A percentile compares a stretch with the other conserved stretches of the same genome.
phyloP scores from a whole-genome alignment of 78 protist genomes.

The Diacronema lutheri region DNA sequence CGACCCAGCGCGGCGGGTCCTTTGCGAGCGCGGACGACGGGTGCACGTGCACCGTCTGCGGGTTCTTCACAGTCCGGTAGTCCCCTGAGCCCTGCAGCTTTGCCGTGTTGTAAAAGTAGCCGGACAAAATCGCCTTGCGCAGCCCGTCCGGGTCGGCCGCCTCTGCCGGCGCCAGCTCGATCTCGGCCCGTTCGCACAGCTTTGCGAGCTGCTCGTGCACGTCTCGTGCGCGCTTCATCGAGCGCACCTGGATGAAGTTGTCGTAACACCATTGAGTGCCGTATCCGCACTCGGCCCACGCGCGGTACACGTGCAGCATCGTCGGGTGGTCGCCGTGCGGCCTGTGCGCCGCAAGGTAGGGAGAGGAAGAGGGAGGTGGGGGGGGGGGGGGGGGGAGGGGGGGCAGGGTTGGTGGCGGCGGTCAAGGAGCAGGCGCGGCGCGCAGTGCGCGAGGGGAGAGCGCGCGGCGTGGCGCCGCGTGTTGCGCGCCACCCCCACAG shows the following conservation, averaged over 20 bases:
- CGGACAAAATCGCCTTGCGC: constrained; percentile 79
- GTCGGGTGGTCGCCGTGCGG: constrained; percentile 91
- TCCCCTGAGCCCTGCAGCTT: neutral
- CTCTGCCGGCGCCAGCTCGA: constrained; percentile 33
- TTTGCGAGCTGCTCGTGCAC: constrained; percentile 86
- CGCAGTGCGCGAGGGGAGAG: no score
- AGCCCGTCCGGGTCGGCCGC: constrained; percentile 30
- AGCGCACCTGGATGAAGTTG: constrained; percentile 87
- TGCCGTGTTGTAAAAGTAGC: constrained; percentile 83
- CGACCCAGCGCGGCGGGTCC: constrained; percentile 74
- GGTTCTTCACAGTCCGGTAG: constrained; percentile 76
- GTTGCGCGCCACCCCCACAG: no score
- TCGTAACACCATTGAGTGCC: constrained; percentile 91
- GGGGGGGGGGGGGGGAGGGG: neutral
- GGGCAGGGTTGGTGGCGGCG: no score
- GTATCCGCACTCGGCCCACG: constrained; percentile 83
- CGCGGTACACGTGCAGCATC: constrained; percentile 74
- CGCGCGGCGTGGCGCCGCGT: no score
- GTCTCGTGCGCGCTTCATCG: constrained; percentile 90
- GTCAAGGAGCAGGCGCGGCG: no score
- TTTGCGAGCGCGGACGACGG: constrained; percentile 68
- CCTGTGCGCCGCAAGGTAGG: neutral
- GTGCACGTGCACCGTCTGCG: constrained; percentile 73
- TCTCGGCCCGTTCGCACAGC: constrained; percentile 81
- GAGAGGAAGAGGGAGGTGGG: constrained; percentile 14